These are phyloP conservation scores for Seminavis robusta DNA, from an alignment of 108 stramenopile species.

Conservation along the genomic window DNA sequence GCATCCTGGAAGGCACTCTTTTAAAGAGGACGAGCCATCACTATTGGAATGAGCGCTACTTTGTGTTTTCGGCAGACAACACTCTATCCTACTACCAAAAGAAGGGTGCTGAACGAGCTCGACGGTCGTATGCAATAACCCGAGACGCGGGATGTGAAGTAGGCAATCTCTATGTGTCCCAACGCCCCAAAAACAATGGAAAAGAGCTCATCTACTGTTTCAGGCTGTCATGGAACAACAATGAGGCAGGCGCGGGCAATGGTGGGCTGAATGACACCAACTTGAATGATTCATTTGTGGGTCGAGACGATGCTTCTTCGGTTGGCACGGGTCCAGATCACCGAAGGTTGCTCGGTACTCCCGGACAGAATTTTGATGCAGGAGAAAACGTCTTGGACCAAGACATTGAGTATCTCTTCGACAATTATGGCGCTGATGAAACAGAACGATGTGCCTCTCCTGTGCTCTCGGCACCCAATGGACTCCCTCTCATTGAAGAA, in stretches of 20 bases:
- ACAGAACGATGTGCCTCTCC: no score
- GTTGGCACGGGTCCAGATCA: neutral
- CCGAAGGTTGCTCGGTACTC: neutral
- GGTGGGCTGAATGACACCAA: neutral
- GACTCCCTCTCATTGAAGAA: no score
- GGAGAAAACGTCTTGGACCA: neutral
- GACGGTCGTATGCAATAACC: constrained; percentile 9
- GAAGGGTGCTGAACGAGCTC: constrained; percentile 10
- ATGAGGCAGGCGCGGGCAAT: neutral
- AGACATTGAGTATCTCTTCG: neutral
- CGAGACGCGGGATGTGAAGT: constrained; percentile 33
- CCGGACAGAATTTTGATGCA: neutral
- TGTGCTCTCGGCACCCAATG: no score
- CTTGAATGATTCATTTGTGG: neutral
- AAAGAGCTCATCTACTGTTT: constrained; percentile 35
- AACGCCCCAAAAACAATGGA: constrained; percentile 11
- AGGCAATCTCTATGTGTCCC: constrained; percentile 32
- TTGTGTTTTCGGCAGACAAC: constrained; percentile 21
- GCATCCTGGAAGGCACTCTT: no score
- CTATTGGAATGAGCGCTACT: constrained; percentile 36
- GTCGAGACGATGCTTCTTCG: neutral
- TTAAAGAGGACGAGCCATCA: no score
- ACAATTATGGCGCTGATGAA: no score
- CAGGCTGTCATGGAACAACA: constrained; percentile 22
- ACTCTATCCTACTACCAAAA: constrained; percentile 20